These are phyloP conservation scores for Penicillium concentricum DNA, from an alignment of 2,329 filamentous ascomycete species.

Conservation along the genomic window DNA sequence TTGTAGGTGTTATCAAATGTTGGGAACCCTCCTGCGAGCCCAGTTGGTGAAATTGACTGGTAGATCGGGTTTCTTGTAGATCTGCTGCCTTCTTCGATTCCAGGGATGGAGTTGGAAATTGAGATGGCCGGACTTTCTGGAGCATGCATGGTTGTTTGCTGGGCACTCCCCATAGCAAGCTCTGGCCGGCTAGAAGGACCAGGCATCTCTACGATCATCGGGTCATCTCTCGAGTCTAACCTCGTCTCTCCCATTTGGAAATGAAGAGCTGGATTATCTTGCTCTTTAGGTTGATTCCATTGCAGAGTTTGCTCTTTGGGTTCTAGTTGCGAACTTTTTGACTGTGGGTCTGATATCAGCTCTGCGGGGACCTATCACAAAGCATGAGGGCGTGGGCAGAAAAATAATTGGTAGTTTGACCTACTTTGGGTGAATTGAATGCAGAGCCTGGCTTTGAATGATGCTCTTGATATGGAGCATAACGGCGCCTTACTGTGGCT, in stretches of 20 bases:
- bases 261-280: not conserved
- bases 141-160: not conserved
- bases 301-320: not conserved
- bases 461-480: conserved; percentile 38
- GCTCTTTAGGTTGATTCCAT: not conserved
- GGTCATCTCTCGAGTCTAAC: not conserved
- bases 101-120: not conserved
- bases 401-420: not conserved
- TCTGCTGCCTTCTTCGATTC: not conserved
- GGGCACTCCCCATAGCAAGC: not conserved
- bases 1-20: conserved; percentile 2
- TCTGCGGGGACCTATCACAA: not conserved
- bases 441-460: conserved; percentile 8
- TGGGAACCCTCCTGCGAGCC: not conserved
- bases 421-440: conserved; percentile 3
- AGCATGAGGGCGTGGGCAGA: not conserved
- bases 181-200: not conserved
- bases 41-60: conserved; percentile 12
- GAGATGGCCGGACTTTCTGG: not conserved
- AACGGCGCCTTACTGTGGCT: conserved; percentile 40
- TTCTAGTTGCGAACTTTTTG: not conserved
- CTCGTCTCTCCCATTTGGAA: not conserved
- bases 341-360: conserved; percentile 1
- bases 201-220: not conserved
- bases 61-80: conserved; percentile 4